Conservation (phyloP, 169 alveolate genomes). For the Eimeria acervulina region DNA sequence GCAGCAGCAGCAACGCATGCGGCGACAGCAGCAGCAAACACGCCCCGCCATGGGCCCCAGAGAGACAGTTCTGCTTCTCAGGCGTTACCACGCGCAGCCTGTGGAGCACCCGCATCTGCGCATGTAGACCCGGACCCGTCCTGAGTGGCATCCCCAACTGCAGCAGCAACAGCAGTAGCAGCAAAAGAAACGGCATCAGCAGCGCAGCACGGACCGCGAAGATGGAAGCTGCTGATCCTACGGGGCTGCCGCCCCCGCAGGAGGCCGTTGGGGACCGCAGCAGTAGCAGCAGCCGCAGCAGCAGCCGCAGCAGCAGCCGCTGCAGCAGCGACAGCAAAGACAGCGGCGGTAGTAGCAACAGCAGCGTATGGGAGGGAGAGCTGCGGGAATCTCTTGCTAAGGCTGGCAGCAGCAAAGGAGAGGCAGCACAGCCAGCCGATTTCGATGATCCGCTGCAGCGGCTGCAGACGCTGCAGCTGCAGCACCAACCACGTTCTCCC, state of each 20-base stretch:
- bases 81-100: conserved; percentile 60
- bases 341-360: conserved; percentile 16
- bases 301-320: conserved; percentile 48
- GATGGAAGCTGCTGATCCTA: neutral
- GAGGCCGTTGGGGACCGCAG: neutral
- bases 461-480: conserved; percentile 58
- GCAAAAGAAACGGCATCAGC: conserved; percentile 33
- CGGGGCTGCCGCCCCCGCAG: neutral
- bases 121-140: conserved; percentile 57
- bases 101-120: conserved; percentile 56
- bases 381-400: neutral
- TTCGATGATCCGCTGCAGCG: conserved; percentile 54
- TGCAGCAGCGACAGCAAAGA: conserved; percentile 28
- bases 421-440: neutral
- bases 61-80: conserved; percentile 35
- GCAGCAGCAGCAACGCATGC: conserved; percentile 41
- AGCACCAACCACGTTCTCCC: conserved; percentile 63
- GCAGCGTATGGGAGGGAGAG: conserved; percentile 65
- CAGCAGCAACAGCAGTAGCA: conserved; percentile 61
- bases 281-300: conserved; percentile 43
- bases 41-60: conserved; percentile 27
- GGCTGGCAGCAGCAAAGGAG: conserved; percentile 2
- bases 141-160: conserved; percentile 6
- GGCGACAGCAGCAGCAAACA: conserved; percentile 52
- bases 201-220: neutral